Base-by-base conservation (phyloP, 148 eudicot species). In the Persicaria tinctoria region DNA sequence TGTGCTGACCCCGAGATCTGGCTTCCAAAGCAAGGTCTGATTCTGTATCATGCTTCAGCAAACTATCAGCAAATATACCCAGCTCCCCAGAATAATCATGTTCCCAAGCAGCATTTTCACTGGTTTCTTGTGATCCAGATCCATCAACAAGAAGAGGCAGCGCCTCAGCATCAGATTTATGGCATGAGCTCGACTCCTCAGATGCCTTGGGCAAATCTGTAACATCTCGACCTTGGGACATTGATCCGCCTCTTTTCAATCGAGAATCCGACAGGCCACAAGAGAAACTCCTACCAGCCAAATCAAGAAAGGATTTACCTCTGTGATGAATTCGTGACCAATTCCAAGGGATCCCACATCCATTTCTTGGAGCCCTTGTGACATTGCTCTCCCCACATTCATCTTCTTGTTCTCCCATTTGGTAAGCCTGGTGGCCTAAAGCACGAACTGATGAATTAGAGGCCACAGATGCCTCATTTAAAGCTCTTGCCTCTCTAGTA, bases 1-100 rank as follows among this genome's bases (percentile, higher is more conserved):
- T 84, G 75, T 73, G 84, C 75, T 75, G 83, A 64, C 84, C 84
- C 64, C 83, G 84, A 5, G 88, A 88, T 79, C 91, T 83, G 63
- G 83, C 85, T 83, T 91, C 96, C 6, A 91, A 94, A 77, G 83
- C 90, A 77, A 91, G 90, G 75, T 92, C 98, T 1, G 93, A 89
- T 62, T 92, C 91, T 73, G 76, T 74, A 49, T 87, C 96, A 14
- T 82, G 80, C 75, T 87, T 89, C 51, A 90, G 78, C 38, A 95
- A 78, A 78, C 89, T 89, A 77, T 92, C 89, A 51, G 93, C 96
- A 82, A 60, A 90, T 73, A 92, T 83, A 38, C 98, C 98, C 7
- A 95, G 81, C 84, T 95, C 98, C 70, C 97, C 98, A n/a, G 96
- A 95, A 80, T 95, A 92, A 83, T 91, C 97, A 77, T 92, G 97